Evolutionary conservation across 164 flowering plant species (phyloP), one percentile per base, ranked within the genome.

Genomic region (Umbellularia californica): DNA sequence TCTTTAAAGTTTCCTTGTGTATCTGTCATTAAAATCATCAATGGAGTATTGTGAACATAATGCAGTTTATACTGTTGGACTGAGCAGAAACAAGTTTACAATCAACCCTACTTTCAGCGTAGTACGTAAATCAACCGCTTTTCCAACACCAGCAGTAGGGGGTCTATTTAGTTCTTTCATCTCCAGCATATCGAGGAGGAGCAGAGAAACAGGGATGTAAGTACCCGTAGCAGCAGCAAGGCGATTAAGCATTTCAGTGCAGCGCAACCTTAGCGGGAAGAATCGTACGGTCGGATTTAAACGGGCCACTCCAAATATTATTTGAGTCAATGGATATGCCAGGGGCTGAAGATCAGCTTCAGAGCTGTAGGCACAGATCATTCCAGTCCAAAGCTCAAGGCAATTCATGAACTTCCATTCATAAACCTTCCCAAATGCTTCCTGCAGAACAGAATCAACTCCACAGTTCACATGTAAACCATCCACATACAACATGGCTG

Each of bases 331-430:
- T 15, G 98, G 99, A 83, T 93, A 95, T 17, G 97, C 92, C 76
- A 95, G 90, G 20, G 90, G 97, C 65, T 72, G 84, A 65, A 95
- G 82, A 74, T 95, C 97, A 72, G 86, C 79, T 75, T 91, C 97
- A 64, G 84, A 82, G 81, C 88, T 80, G 74, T 85, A 88, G 24
- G 94, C 85, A 87, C 97, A 93, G 7, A 95, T 70, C 68, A 90
- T 91, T 76, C 88, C 89, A 69, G 98, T 90, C 99, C 99, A 95
- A 69, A 95, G 97, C 86, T 93, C 97, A 76, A 95, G 97, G 84
- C 98, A 95, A 73, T 89, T 91, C 64, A 95, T 91, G 80, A 76
- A 95, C 81, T 93, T 95, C 99, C 99, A 95, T 74, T 88, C 94
- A 79, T 92, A 92, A 58, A 95, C 97, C 81, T 92, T 95, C 58